Evolutionary conservation across 345 rosid species (phyloP), one percentile per base, ranked within the genome.

Genomic region (Moricandia arvensis): DNA sequence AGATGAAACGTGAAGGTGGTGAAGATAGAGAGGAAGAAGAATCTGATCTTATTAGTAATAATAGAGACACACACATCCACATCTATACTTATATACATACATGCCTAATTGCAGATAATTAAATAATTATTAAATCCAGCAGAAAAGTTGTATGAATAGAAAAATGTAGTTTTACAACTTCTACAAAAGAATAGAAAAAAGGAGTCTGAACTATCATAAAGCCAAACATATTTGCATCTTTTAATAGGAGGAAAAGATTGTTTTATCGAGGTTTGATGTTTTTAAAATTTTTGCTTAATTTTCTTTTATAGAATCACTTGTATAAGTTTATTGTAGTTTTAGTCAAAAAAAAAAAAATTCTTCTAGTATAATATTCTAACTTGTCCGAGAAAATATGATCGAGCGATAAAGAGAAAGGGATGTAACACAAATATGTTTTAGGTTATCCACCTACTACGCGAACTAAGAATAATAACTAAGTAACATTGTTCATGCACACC

Each of bases 151-250:
- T 31, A 34, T 64, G 67, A 49, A 49, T 16, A 49, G 57, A 16
- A 49, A 49, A 37, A 49, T 21, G 53, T n/a, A n/a, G 53, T 47
- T 47, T 47, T 47, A 49, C 59, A 66, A 66, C 77, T 72, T 66
- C 53, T 72, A 41, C 29, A 16, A 49, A 66, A 47, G 53, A 47
- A 47, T 47, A n/a, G 1, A 47, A n/a, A 37, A 65, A 16, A 12
- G 12, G 41, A 78, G 73, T 59, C 21, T 59, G 63, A 59, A 77
- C 67, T 77, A 64, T 77, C 67, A 55, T 71, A 71, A 76, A 70
- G 75, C 58, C 68, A 35, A 59, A 71, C 76, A 47, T 47, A 47
- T 47, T 47, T 47, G 53, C 53, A 47, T 47, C 18, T 45, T 45
- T 45, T n/a, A 45, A 16, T n/a, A 6, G 5, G 53, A 47, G 53